These are phyloP conservation scores for Wilcoxina mikolae DNA, from an alignment of 495 filamentous ascomycete species.

Conservation along the genomic window DNA sequence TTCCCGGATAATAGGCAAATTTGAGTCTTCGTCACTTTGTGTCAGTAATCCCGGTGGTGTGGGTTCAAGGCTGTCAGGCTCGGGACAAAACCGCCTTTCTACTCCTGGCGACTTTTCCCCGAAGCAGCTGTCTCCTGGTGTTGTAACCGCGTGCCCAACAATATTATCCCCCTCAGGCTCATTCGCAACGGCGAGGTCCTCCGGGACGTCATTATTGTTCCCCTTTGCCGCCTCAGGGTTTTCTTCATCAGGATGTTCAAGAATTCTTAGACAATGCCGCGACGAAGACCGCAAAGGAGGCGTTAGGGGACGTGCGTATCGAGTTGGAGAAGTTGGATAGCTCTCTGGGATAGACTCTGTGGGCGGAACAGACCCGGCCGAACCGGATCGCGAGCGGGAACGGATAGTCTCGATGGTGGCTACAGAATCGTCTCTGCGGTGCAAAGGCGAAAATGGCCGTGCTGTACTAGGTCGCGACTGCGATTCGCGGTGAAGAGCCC, in stretches of 20 bases:
- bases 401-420: conserved; percentile 7
- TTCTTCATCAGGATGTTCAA: conserved; percentile 21
- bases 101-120: conserved; percentile 20
- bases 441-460: not conserved
- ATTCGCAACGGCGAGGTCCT: conserved; percentile 3
- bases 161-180: not conserved
- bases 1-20: conserved; percentile 3
- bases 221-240: conserved; percentile 2
- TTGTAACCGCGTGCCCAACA: conserved; percentile 17
- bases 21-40: not conserved
- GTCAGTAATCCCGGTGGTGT: no score
- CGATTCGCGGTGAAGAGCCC: conserved; percentile 5
- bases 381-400: conserved; percentile 20
- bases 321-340: not conserved
- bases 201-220: not conserved
- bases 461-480: conserved; percentile 1
- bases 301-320: not conserved
- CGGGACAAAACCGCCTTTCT: conserved; percentile 7
- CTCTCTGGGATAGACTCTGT: conserved; percentile 12
- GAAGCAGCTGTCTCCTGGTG: conserved; percentile 12
- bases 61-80: no score
- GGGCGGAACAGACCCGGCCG: conserved; percentile 16
- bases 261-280: conserved; percentile 20
- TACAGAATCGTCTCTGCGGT: conserved; percentile 1
- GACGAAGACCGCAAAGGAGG: conserved; percentile 21